Conservation (phyloP, 345 rosid species). For the Pistacia atlantica region DNA sequence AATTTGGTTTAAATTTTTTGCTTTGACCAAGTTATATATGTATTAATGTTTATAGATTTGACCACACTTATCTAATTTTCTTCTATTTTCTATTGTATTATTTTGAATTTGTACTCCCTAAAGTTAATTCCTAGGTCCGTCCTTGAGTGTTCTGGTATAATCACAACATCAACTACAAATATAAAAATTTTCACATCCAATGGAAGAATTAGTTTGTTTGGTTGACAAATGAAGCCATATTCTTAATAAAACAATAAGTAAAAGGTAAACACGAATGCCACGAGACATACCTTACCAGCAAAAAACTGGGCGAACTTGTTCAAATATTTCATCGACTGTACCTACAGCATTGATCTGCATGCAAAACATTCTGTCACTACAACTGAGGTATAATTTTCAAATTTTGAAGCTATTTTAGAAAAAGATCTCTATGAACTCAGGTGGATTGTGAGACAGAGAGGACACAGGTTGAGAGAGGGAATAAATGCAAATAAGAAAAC, state of each 20-base stretch:
- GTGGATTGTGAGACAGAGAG: no score
- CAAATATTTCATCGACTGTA: constrained; percentile 79
- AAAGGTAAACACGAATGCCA: not conserved
- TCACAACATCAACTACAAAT: not conserved
- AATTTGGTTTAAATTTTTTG: no score
- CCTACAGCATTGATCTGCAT: constrained; percentile 87
- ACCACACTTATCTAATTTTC: no score
- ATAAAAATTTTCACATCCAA: not conserved
- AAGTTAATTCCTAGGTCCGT: no score
- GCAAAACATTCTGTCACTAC: constrained; percentile 15
- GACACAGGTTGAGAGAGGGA: no score
- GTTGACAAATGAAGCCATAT: not conserved
- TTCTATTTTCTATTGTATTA: no score
- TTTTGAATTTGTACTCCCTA: no score
- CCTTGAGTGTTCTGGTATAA: not conserved
- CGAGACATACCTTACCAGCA: constrained; percentile 50
- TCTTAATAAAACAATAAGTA: not conserved
- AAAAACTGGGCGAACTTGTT: constrained; percentile 70
- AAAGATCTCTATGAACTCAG: not conserved
- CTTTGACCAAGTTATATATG: no score
- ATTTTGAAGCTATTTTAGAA: not conserved
- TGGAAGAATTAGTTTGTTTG: not conserved
- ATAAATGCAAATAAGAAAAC: no score
- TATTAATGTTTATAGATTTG: no score
- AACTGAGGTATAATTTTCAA: constrained; percentile 6